These are phyloP conservation scores for Arctostaphylos glauca DNA, from an alignment of 148 eudicot genomes.

Conservation along the genomic window DNA sequence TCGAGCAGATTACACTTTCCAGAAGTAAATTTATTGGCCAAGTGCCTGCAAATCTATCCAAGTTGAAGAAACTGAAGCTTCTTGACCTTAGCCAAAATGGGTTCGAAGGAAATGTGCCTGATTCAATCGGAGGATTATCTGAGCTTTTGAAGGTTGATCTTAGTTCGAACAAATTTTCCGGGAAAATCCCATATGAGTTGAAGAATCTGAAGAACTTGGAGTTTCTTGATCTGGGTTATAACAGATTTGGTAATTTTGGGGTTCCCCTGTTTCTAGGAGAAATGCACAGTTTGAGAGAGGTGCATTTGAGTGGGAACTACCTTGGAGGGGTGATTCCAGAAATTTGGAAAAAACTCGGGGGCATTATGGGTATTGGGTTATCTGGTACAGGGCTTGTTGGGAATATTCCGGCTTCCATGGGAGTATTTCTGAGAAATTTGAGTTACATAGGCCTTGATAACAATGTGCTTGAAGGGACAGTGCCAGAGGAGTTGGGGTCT, in stretches of 20 bases:
- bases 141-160: conserved; percentile 61
- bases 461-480: conserved; percentile 57
- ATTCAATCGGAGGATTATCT: conserved; percentile 39
- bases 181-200: conserved; percentile 53
- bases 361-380: conserved; percentile 57
- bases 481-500: conserved; percentile 67
- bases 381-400: conserved; percentile 66
- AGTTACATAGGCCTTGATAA: conserved; percentile 60
- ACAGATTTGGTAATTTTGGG: conserved; percentile 53
- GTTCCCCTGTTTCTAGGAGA: conserved; percentile 55
- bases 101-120: conserved; percentile 47
- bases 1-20: conserved; percentile 62
- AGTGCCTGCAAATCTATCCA: conserved; percentile 29
- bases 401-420: conserved; percentile 71
- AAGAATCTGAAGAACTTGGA: conserved; percentile 44
- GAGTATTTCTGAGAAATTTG: conserved; percentile 50
- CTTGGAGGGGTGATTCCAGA: conserved; percentile 87
- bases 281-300: conserved; percentile 51
- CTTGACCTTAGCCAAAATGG: conserved; percentile 66
- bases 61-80: conserved; percentile 43
- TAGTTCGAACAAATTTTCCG: conserved; percentile 46
- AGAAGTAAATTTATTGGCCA: conserved; percentile 41
- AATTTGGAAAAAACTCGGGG: conserved; percentile 74
- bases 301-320: conserved; percentile 71
- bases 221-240: conserved; percentile 67